Evolutionary conservation across 129 eudicot genomes (phyloP).

Genomic region (Tanacetum coccineum): DNA sequence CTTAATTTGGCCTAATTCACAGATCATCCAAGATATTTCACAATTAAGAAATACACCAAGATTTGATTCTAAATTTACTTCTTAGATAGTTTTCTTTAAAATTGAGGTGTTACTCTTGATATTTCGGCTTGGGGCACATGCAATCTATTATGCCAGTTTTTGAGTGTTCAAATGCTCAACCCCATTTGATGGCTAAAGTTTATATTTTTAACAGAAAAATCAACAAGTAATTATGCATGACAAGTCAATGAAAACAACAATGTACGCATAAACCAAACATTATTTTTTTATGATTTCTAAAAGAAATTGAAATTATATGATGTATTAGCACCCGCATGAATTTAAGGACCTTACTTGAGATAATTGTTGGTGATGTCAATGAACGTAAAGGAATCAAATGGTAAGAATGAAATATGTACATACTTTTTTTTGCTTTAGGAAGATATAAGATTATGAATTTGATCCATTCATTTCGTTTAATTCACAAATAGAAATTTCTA

Average conservation of each 20-base stretch:
- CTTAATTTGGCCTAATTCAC: background rate
- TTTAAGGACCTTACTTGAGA: constrained; percentile 29
- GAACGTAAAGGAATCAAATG: constrained; percentile 20
- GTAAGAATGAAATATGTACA: background rate
- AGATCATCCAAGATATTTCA: background rate
- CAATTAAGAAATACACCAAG: constrained; percentile 9
- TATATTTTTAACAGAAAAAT: background rate
- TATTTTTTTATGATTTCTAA: background rate
- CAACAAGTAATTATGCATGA: constrained; percentile 1
- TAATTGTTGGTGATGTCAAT: constrained; percentile 10
- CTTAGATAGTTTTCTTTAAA: background rate
- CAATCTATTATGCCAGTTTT: no score
- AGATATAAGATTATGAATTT: constrained; percentile 22
- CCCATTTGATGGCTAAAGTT: no score
- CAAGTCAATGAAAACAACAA: constrained; percentile 2
- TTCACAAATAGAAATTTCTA: constrained; percentile 6
- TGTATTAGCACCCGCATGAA: constrained; percentile 9
- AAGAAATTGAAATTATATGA: background rate
- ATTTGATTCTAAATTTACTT: background rate
- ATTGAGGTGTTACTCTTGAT: background rate
- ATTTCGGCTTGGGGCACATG: no score
- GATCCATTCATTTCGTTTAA: constrained; percentile 35
- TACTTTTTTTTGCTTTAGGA: constrained; percentile 5
- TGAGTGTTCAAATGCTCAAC: no score
- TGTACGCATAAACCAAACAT: background rate